Conservation (phyloP, 768 basidiomycete genomes). For the Lepiota subincarnata region DNA sequence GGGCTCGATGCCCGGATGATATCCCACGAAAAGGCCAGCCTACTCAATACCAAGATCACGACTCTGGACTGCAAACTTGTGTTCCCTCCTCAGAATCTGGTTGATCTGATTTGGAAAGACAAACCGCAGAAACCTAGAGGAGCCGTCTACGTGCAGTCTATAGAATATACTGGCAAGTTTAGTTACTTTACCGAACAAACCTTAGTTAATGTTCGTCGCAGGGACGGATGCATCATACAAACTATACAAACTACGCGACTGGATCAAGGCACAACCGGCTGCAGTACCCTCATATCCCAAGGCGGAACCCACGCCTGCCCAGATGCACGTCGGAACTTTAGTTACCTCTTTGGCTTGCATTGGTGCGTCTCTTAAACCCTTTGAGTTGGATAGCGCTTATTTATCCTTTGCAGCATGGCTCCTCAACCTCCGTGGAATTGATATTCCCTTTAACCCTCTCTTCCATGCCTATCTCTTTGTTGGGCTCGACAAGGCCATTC, state of each 20-base stretch:
- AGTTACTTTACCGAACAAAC: not conserved
- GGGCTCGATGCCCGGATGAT: constrained; percentile 87
- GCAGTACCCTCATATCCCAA: constrained; percentile 61
- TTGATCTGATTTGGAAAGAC: constrained; percentile 79
- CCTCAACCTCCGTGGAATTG: constrained; percentile 84
- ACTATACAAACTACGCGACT: constrained; percentile 62
- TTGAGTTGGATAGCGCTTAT: constrained; percentile 11
- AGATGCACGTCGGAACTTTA: constrained; percentile 65
- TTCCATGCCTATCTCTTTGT: constrained; percentile 87
- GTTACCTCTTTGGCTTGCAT: constrained; percentile 68
- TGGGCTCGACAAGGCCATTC: constrained; percentile 50
- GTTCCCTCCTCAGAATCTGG: constrained; percentile 78
- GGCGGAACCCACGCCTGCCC: constrained; percentile 50
- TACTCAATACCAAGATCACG: constrained; percentile 53
- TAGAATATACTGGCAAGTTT: constrained; percentile 60
- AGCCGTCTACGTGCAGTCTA: constrained; percentile 60
- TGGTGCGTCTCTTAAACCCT: constrained; percentile 37
- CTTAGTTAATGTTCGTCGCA: constrained; percentile 12
- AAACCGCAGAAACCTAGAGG: constrained; percentile 68
- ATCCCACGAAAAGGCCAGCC: constrained; percentile 63
- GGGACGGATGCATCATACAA: constrained; percentile 66
- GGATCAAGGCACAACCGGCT: constrained; percentile 61
- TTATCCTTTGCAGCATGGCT: constrained; percentile 57
- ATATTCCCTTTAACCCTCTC: constrained; percentile 89
- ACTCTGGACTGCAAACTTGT: constrained; percentile 59